phyloP scores from a whole-genome alignment of 169 alveolate species.

The Eimeria praecox region DNA sequence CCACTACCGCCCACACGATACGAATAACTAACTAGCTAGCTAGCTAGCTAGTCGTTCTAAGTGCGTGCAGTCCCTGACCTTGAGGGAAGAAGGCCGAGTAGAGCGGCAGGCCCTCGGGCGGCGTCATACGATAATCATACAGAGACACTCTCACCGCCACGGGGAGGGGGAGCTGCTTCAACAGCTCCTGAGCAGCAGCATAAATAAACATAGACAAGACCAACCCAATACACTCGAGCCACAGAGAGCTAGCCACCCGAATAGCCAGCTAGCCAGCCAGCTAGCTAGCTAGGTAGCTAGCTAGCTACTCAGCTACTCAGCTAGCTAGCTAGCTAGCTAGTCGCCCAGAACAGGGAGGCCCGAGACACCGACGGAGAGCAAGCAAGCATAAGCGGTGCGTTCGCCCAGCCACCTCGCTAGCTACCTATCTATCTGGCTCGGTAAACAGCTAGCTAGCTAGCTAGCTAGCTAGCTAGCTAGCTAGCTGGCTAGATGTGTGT shows the following conservation, averaged over 20 bases:
- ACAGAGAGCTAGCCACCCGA: no score
- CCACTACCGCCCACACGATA: not conserved
- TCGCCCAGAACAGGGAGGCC: not conserved
- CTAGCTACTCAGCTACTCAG: not conserved
- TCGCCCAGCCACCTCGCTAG: not conserved
- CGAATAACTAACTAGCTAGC: not conserved
- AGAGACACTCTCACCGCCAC: not conserved
- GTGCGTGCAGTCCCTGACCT: not conserved
- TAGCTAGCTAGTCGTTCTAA: not conserved
- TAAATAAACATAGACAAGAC: not conserved
- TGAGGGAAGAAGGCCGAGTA: conserved; percentile 14
- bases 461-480: not conserved
- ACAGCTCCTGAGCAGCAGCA: conserved; percentile 9
- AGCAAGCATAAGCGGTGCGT: not conserved
- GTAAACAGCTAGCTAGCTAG: not conserved
- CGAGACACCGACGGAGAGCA: not conserved
- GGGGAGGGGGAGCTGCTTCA: conserved; percentile 37
- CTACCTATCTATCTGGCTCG: not conserved
- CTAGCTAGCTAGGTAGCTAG: not conserved
- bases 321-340: conserved; percentile 3
- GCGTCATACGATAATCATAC: conserved; percentile 15
- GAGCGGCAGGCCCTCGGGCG: not conserved
- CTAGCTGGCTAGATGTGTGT: conserved; percentile 4
- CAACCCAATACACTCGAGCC: no score
- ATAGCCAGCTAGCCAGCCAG: conserved; percentile 47